A percentile compares a stretch with the other conserved stretches of the same genome.
Conservation (phyloP, 495 filamentous ascomycete species). For the Penicillium malachiteum region DNA sequence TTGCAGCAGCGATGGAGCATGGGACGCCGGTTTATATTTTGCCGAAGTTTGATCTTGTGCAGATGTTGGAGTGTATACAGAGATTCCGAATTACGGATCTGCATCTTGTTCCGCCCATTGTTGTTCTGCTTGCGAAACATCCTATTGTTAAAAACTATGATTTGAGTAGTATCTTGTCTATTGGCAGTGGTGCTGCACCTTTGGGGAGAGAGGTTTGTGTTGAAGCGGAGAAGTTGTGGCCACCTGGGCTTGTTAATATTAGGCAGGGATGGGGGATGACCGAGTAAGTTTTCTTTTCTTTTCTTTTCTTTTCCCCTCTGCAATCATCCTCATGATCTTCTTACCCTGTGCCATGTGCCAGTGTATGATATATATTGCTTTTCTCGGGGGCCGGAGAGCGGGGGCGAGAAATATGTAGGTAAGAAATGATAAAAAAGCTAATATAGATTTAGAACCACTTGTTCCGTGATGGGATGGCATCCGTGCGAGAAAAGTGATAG, state of each 20-base stretch:
- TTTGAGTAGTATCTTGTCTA: slow-evolving; percentile 57
- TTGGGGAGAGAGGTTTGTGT: slow-evolving; percentile 60
- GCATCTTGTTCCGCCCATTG: slow-evolving; percentile 66
- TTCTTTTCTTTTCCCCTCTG: not conserved
- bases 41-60: slow-evolving; percentile 68
- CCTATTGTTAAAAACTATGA: slow-evolving; percentile 64
- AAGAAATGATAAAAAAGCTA: slow-evolving; percentile 1
- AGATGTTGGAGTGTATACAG: slow-evolving; percentile 67
- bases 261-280: slow-evolving; percentile 89
- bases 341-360: not conserved
- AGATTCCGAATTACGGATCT: slow-evolving; percentile 64
- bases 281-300: slow-evolving; percentile 47
- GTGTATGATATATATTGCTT: not conserved
- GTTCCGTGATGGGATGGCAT: slow-evolving; percentile 60
- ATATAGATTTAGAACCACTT: slow-evolving; percentile 52
- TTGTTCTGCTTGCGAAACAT: slow-evolving; percentile 71
- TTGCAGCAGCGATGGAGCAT: slow-evolving; percentile 38
- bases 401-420: not conserved
- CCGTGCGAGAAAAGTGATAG: slow-evolving; percentile 39
- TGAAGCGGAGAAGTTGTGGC: slow-evolving; percentile 59
- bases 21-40: slow-evolving; percentile 65
- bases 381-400: not conserved
- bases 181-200: slow-evolving; percentile 64
- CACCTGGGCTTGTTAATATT: slow-evolving; percentile 53
- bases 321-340: not conserved